A percentile compares a stretch with the other conserved stretches of the same genome.
Conservation (phyloP, 345 rosid species). For the Trapa incisa region DNA sequence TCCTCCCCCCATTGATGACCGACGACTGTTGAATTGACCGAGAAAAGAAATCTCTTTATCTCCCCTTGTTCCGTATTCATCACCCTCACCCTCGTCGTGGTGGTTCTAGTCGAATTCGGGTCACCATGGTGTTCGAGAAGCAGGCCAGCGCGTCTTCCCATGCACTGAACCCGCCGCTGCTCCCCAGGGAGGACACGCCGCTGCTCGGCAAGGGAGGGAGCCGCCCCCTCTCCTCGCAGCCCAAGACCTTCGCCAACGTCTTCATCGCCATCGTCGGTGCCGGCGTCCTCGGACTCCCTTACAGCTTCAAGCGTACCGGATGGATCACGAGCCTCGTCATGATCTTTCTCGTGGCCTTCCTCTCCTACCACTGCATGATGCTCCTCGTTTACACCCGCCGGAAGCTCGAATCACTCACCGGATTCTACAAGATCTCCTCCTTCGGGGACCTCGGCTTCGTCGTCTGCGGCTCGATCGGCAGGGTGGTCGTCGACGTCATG, state of each 20-base stretch:
- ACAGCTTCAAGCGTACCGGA: constrained; percentile 77
- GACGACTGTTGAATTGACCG: no score
- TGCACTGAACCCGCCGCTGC: constrained; percentile 13
- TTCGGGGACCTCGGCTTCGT: constrained; percentile 76
- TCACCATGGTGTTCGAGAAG: constrained; percentile 30
- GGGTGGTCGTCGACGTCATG: constrained; percentile 52
- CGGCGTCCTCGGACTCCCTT: constrained; percentile 84
- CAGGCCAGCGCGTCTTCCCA: constrained; percentile 36
- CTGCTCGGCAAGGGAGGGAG: constrained; percentile 28
- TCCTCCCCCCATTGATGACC: no score
- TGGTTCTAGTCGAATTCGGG: background rate
- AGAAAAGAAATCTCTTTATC: no score
- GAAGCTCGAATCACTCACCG: constrained; percentile 40
- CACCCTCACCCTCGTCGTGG: background rate
- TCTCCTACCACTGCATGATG: constrained; percentile 69
- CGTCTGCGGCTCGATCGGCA: constrained; percentile 61
- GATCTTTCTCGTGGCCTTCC: constrained; percentile 42
- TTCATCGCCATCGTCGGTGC: constrained; percentile 84
- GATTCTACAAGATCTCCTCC: constrained; percentile 37
- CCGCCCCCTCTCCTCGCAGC: constrained; percentile 36
- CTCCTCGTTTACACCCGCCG: constrained; percentile 66
- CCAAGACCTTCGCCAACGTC: constrained; percentile 79
- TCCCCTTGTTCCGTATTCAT: background rate
- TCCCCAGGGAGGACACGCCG: constrained; percentile 51
- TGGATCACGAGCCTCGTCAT: constrained; percentile 67